phyloP scores from a whole-genome alignment of 805 yeast species.

The Lipomyces starkeyi region DNA sequence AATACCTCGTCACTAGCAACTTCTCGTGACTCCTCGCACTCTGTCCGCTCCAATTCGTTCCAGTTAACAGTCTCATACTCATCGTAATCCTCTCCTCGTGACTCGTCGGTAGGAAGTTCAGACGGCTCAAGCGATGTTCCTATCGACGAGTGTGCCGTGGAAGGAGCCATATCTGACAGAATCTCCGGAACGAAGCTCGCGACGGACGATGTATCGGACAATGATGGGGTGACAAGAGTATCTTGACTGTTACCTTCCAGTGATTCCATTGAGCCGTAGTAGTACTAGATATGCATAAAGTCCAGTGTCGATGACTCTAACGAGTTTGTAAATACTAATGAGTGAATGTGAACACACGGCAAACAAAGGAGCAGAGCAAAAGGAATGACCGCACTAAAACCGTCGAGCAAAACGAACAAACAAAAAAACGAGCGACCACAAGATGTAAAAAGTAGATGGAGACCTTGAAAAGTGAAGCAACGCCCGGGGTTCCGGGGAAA shows the following conservation, averaged over 20 bases:
- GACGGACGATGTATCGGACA: conserved; percentile 13
- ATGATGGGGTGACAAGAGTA: conserved; percentile 8
- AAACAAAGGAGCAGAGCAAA: background rate
- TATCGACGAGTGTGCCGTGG: conserved; percentile 11
- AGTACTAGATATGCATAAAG: background rate
- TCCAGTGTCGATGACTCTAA: background rate
- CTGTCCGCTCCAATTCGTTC: conserved; percentile 28
- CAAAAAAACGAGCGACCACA: background rate
- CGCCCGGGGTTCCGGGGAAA: background rate
- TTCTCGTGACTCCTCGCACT: conserved; percentile 22
- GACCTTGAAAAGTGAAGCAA: background rate
- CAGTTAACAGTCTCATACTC: conserved; percentile 28
- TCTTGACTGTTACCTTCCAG: conserved; percentile 6
- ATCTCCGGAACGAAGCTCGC: conserved; percentile 7
- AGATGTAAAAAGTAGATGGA: background rate
- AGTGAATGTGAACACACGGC: background rate
- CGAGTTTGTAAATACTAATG: background rate
- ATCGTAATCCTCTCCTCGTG: background rate
- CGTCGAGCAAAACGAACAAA: background rate
- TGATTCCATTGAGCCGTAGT: background rate
- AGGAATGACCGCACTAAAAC: background rate
- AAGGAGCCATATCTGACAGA: background rate
- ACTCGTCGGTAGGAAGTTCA: background rate
- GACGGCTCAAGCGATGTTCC: conserved; percentile 8
- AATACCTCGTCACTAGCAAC: conserved; percentile 23